phyloP scores from a whole-genome alignment of 1,139 yeast species.

The Yamadazyma trypodendri region DNA sequence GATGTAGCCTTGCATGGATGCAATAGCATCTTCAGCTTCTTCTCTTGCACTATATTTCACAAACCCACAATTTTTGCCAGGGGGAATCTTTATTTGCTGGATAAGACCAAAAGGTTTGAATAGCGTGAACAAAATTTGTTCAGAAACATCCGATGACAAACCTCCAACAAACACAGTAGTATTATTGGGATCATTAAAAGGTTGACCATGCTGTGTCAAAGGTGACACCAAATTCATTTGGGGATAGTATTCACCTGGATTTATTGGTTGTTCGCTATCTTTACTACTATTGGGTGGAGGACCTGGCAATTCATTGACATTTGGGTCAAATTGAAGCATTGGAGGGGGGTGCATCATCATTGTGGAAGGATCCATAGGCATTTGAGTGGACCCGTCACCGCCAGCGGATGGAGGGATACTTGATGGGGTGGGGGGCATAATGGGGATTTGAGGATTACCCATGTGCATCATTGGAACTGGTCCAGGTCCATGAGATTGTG shows the following conservation, averaged over 20 bases:
- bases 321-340: slow-evolving; percentile 1
- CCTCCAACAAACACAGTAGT: slow-evolving; percentile 97
- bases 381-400: background rate
- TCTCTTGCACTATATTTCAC: slow-evolving; percentile 77
- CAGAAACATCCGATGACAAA: slow-evolving; percentile 69
- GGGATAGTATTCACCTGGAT: slow-evolving; percentile 1
- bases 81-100: slow-evolving; percentile 82
- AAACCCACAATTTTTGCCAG: slow-evolving; percentile 93
- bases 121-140: slow-evolving; percentile 67
- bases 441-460: background rate
- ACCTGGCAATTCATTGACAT: background rate
- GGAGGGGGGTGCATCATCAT: background rate
- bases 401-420: slow-evolving; percentile 1
- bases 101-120: slow-evolving; percentile 86
- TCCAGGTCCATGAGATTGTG: slow-evolving; percentile 1
- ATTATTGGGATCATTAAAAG: slow-evolving; percentile 72
- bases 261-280: background rate
- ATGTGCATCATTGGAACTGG: background rate
- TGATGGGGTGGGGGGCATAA: slow-evolving; percentile 1
- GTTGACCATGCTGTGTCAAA: slow-evolving; percentile 11
- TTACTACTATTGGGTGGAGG: background rate
- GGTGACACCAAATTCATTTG: slow-evolving; percentile 3
- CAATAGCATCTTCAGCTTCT: slow-evolving; percentile 87
- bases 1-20: slow-evolving; percentile 89
- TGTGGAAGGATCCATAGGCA: background rate